Base-by-base conservation (phyloP, 306 rosid genomes). In the Castanea mollissima region DNA sequence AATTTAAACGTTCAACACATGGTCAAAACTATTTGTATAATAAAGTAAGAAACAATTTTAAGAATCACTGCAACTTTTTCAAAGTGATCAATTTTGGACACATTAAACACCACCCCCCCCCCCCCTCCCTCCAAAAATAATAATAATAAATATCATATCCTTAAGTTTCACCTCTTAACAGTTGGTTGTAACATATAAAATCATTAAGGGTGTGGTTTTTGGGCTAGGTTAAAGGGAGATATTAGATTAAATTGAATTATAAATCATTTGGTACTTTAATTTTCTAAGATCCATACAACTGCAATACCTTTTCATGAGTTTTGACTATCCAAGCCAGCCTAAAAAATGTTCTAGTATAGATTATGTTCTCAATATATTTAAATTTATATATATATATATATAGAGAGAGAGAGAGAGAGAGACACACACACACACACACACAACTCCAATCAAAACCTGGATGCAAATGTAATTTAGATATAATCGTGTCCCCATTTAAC, bases 381-480 rank as follows among this genome's bases (percentile, higher is more conserved):
- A 38, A 38, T 38, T 6, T 38, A 35, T 35, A 35, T 35, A 35
- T 35, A 34, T 34, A 38, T 38, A 38, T 38, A 38, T 38, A 7
- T 34, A 5, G 5, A 35, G 23, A 23, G 23, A 23, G 23, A 23
- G 23, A 23, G 23, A 23, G 23, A 23, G 23, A 23, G 23, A 23
- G 23, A 23, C 4, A 5, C 5, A 35, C 5, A 5, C 5, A 38
- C 7, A 38, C 10, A 38, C 44, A 46, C 15, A 9, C 4, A 46
- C 54, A 46, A 46, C 54, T 46, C 31, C 13, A 59, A 59, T 2
- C 64, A 20, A 58, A 58, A 58, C 14, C 23, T 9, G 15, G 12
- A 27, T 38, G 76, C 69, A 78, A 54, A 60, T 86, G 70, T 34
- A 80, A 75, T 21, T 58, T 49, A 69, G 74, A 74, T 29, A 69